Base-by-base conservation (phyloP, 192 early-diverging fungal genomes). In the Backusella tarrabulga region DNA sequence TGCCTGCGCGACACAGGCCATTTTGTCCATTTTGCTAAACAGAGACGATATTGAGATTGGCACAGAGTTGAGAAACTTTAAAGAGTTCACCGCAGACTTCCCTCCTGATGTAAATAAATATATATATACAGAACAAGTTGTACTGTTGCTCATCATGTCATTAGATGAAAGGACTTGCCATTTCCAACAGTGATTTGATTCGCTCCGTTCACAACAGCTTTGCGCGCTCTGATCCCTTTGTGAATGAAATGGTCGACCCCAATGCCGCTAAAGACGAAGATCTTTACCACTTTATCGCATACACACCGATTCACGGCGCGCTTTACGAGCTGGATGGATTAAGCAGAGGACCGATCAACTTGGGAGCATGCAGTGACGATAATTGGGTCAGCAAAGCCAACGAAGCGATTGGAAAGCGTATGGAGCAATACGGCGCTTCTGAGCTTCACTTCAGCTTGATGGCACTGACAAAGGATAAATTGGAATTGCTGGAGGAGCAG, bases 1-100 rank as follows among this genome's bases (percentile, higher is more conserved):
- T 83, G 94, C 94, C 0, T 95, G 94, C 70, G 94, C 94, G 35
- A 95, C 94, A 1, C 94, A 95, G 76, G 94, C 94, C 4, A 95
- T 95, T 72, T 78, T 95, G 17, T 91, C 91, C 1, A 87, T 95
- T 34, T 77, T 95, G 67, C 77, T 95, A 26, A 94, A 95, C 77
- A 80, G 83, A 21, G 82, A 85, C 46, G 82, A 83, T 32, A 83
- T 95, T 29, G 91, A 95, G n/a, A 82, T 95, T 54, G 93, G 93
- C 14, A 85, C 87, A 36, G 90, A 90, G 21, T 80, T 95, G 44
- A 72, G 23, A 2, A 87, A 91, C 44, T 94, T 95, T 67, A 91
- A 90, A 54, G 82, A 88, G 23, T 94, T 94, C 75, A 91, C 93
- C 2, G 81, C 83, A 19, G 89, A 92, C 21, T 89, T 95, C 73